Base-by-base conservation (phyloP, 352 stramenopile species). In the Phytopythium oedochilum region DNA sequence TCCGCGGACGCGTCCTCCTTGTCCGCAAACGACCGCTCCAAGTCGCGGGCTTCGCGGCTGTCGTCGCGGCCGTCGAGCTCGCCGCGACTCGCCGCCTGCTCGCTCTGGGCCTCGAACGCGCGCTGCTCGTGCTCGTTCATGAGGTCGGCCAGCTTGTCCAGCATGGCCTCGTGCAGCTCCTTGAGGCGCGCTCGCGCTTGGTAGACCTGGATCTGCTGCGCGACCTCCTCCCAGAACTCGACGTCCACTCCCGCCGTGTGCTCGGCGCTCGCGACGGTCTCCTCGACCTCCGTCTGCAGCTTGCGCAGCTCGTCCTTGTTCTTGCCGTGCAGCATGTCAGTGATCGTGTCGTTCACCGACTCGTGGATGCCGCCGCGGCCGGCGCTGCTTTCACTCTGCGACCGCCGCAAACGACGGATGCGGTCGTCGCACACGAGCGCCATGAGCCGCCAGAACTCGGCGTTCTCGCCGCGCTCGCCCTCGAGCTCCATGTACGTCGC, bases 221-320 rank as follows among this genome's bases (percentile, higher is more conserved):
- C 57, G 2, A 98, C 95, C 55, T 89, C 83, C 55, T 96, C 82
- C 93, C 96, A 99, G 62, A 98, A 99, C 43, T 95, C 88, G 1
- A 88, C 83, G 73, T 98, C 94, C 17, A 97, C 79, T 2, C 87
- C 90, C 1, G 60, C 61, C 22, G 66, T 80, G 36, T 60, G 80
- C 7, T 55, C 71, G 0, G 73, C 81, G 53, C 75, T 82, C 14
- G 66, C 68, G 47, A 95, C 82, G 5, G 85, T 95, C 18, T 74
- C 66, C 15, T 74, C 69, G 5, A 92, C 85, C 46, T 96, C 83
- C 2, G 55, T 47, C 38, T 83, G 64, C 29, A 95, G 58, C 29
- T 73, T 68, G 10, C 53, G 55, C 25, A 96, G 61, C 40, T 73
- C 77, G 0, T 53, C 46, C 3, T 63, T 64, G 42, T 66, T 78